A percentile compares a stretch with the other conserved stretches of the same genome.
These are phyloP conservation scores for Annulohypoxylon bovei DNA, from an alignment of 495 filamentous ascomycete species.

Conservation along the genomic window DNA sequence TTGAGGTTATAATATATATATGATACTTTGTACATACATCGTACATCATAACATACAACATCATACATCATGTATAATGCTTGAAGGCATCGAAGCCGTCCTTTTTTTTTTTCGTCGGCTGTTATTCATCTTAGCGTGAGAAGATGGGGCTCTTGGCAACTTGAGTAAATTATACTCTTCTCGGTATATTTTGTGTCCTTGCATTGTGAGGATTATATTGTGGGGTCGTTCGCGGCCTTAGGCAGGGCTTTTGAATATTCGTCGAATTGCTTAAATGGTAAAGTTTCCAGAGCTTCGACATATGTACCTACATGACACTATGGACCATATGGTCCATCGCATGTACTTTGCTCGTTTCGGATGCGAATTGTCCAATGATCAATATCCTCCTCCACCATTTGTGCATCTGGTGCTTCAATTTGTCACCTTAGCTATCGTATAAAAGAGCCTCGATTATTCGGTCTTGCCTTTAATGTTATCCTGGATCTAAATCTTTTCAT, in stretches of 20 bases:
- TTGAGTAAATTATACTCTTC: neutral
- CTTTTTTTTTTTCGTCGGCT: neutral
- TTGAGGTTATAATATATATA: neutral
- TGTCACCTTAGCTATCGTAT: conserved; percentile 15
- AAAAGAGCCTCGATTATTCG: neutral
- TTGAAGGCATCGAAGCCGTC: neutral
- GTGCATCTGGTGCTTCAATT: conserved; percentile 7
- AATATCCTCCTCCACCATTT: conserved; percentile 9
- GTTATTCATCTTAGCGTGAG: neutral
- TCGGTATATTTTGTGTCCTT: conserved; percentile 9
- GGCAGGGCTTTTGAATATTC: conserved; percentile 7
- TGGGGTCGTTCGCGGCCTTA: conserved; percentile 1
- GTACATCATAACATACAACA: too few relatives aligned
- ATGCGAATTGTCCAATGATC: conserved; percentile 29
- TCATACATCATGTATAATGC: neutral
- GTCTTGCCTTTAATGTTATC: conserved; percentile 1
- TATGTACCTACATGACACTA: neutral
- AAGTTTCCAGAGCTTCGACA: conserved; percentile 6
- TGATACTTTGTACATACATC: neutral
- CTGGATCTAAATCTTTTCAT: conserved; percentile 1
- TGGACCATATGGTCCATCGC: conserved; percentile 3
- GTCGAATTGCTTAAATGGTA: neutral
- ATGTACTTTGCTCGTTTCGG: conserved; percentile 6
- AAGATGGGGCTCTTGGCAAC: neutral
- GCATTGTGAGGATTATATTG: conserved; percentile 2